These are phyloP conservation scores for Plasmopara viticola DNA, from an alignment of 352 stramenopile genomes.

Conservation along the genomic window DNA sequence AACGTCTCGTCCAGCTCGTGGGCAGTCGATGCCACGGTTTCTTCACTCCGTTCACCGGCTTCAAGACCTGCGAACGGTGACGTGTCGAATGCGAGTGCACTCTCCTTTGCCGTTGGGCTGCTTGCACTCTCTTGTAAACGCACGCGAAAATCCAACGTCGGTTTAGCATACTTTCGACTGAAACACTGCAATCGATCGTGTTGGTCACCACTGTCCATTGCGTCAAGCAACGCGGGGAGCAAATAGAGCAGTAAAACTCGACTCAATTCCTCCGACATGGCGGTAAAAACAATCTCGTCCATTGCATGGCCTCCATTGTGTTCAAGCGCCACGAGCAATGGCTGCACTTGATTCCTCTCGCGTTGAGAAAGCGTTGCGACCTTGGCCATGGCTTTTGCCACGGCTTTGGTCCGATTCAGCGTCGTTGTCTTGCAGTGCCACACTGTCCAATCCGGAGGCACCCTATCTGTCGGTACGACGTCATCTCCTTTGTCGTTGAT, in stretches of 20 bases:
- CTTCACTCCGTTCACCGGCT: conserved; percentile 6
- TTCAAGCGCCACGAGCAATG: conserved; percentile 29
- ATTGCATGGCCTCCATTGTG: conserved; percentile 4
- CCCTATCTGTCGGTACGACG: neutral
- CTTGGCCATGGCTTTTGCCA: conserved; percentile 30
- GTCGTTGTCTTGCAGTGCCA: conserved; percentile 30
- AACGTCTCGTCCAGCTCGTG: conserved; percentile 20
- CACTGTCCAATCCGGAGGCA: conserved; percentile 21
- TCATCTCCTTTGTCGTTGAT: conserved; percentile 4
- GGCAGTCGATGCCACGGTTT: neutral
- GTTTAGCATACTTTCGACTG: conserved; percentile 50
- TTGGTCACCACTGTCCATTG: conserved; percentile 11
- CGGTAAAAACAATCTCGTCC: conserved; percentile 37
- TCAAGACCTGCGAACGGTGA: conserved; percentile 2
- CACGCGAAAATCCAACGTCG: conserved; percentile 60
- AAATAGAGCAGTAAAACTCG: conserved; percentile 50
- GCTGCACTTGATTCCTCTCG: conserved; percentile 46
- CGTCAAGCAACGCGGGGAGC: conserved; percentile 41
- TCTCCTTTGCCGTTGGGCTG: conserved; percentile 1
- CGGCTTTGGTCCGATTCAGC: conserved; percentile 16
- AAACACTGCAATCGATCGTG: conserved; percentile 35
- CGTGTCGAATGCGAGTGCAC: conserved; percentile 3
- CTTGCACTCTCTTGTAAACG: conserved; percentile 4
- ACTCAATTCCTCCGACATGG: conserved; percentile 50
- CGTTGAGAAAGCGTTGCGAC: conserved; percentile 45